These are phyloP conservation scores for Senna siamea DNA, from an alignment of 306 rosid genomes.

Conservation along the genomic window DNA sequence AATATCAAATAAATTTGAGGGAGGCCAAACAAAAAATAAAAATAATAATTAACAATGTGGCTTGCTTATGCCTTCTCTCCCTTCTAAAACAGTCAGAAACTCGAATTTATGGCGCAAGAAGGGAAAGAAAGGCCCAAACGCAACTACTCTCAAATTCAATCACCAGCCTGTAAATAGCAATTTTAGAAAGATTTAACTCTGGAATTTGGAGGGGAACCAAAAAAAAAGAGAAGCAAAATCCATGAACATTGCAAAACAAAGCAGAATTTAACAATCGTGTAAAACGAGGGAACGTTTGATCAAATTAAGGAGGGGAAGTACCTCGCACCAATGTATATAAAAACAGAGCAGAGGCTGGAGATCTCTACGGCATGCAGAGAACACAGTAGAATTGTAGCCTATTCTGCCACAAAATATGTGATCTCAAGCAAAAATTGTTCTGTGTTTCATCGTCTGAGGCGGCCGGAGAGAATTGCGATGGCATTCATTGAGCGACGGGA, in stretches of 20 bases:
- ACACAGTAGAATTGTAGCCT: conserved; percentile 41
- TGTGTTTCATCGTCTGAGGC: neutral
- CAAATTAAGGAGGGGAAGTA: conserved; percentile 15
- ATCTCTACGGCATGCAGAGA: conserved; percentile 41
- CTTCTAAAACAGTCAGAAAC: conserved; percentile 49
- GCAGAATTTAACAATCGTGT: conserved; percentile 19
- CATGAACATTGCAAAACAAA: conserved; percentile 15
- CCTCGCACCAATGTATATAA: conserved; percentile 47
- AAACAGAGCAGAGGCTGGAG: conserved; percentile 45
- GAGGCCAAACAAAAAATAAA: neutral
- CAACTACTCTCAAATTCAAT: conserved; percentile 44
- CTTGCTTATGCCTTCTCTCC: conserved; percentile 59
- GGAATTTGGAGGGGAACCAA: neutral
- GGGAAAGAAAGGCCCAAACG: conserved; percentile 68
- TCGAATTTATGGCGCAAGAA: conserved; percentile 44
- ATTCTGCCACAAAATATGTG: conserved; percentile 28
- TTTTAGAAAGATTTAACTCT: conserved; percentile 16
- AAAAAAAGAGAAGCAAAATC: neutral
- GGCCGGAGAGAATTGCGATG: conserved; percentile 23
- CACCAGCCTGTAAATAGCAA: conserved; percentile 51
- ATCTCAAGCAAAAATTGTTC: neutral
- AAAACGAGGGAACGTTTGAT: neutral
- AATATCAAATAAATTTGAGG: conserved; percentile 19
- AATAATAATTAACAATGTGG: conserved; percentile 17
- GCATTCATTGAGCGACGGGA: neutral